Base-by-base conservation (phyloP, 306 rosid genomes). In the Echinosophora koreensis region DNA sequence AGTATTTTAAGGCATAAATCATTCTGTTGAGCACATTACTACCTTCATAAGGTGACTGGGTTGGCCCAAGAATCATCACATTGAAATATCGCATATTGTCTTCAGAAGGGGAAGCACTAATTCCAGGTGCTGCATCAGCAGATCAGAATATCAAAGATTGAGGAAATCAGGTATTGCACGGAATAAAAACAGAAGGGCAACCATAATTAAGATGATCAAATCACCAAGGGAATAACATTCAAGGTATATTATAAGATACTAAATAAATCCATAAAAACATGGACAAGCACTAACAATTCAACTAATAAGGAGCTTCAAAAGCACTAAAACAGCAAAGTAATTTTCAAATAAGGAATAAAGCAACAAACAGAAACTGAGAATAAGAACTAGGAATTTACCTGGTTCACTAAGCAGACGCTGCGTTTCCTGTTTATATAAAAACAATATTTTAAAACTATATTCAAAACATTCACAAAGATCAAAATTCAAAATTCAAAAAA, bases 331-430 rank as follows among this genome's bases (percentile, higher is more conserved):
- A 47, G 46, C 27, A 2, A n/a, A 14, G 60, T 7, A 5, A 28
- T 7, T 44, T 62, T 22, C 62, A 68, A 64, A 69, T 35, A 70
- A 60, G 32, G 46, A 61, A 42, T 17, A 28, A 18, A 69, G 22
- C 17, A 1, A 76, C 54, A 55, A 9, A 11, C 10, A 41, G 13
- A 18, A 73, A 41, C 68, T n/a, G 50, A 39, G 50, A 44, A 58
- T 10, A 44, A 46, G 3, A 44, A 84, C 75, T 10, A 37, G 38
- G 37, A 82, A 75, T 77, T 74, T 68, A 91, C 98, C 98, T 44
- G 98, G 98, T 77, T 93, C 98, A 86, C 98, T 93, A 52, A 93
- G 93, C 51, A 93, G 89, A 65, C 98, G 97, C 85, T 93, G 97
- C 56, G 98, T 93, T 86, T 93, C 98, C 98, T 93, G 90, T 74